Evolutionary conservation across 805 yeast species (phyloP), one percentile per base, ranked within the genome.

Genomic region (Candida xyloterini): DNA sequence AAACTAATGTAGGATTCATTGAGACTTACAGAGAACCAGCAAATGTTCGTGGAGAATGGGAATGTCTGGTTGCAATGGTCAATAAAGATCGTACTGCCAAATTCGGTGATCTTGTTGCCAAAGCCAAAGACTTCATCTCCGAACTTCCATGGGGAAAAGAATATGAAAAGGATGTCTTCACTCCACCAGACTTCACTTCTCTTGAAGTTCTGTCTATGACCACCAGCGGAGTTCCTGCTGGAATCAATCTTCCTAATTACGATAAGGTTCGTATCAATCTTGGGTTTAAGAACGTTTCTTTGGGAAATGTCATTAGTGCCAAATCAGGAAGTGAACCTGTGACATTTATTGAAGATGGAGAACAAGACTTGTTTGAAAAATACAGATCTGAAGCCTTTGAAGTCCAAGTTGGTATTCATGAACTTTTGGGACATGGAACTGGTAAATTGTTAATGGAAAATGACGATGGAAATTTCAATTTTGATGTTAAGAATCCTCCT

Each of bases 1-100:
- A 81, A 64, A 79, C 91, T 31, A 87, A 88, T 59, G 77, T 88
- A 52, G 96, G 96, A 0, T 88, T 88, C 60, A 88, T 88, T 52
- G 96, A 88, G 66, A 88, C 96, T 21, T 88, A 88, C 66, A 74
- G 96, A 62, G 96, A 87, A 59, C 95, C 95, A 11, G 76, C 90
- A 23, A 95, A 95, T 33, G 86, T 87, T 33, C 76, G 89, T 56
- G 96, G 96, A 44, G 96, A 88, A 63, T 88, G 93, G 91, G 96
- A 88, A 66, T 87, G 95, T 21, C 67, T 88, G 33, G 93, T 88
- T 24, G 91, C 95, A 15, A 84, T 87, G 78, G 95, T 88, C 40
- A 87, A 88, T 63, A 82, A 84, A 57, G 91, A 86, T 47, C 74
- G 95, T 46, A 88, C 96, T 13, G 81, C 76, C 37, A 88, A 86